Evolutionary conservation across 345 rosid genomes (phyloP).

Genomic region (Citrus cavaleriei): DNA sequence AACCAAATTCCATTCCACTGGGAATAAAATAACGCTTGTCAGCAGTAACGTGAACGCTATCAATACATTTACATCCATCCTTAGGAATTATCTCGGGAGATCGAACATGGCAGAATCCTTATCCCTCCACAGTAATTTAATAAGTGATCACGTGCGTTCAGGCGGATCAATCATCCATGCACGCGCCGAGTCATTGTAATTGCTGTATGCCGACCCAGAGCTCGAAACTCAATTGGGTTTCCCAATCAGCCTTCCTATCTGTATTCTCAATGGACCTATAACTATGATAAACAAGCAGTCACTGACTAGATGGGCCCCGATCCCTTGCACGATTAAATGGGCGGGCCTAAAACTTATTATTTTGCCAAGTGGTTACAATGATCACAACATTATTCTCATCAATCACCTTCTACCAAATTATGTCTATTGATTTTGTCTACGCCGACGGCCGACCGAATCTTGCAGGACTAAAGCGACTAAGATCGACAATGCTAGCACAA

Average conservation of each 20-base stretch:
- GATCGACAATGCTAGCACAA: constrained; percentile 53
- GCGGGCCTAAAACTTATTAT: neutral
- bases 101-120: neutral
- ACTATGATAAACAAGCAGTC: neutral
- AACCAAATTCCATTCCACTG: neutral
- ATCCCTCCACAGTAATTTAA: neutral
- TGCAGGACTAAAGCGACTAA: constrained; percentile 66
- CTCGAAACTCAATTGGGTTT: neutral
- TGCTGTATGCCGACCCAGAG: too few species aligned
- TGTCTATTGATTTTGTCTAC: neutral
- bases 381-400: neutral
- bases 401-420: neutral
- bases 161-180: neutral
- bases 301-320: neutral
- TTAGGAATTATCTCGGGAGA: neutral
- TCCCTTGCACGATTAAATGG: neutral
- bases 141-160: neutral
- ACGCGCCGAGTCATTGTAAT: neutral
- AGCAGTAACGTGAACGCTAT: constrained; percentile 8
- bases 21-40: neutral
- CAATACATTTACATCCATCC: neutral
- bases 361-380: neutral
- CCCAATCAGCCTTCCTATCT: neutral
- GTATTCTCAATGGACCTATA: neutral
- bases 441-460: constrained; percentile 43